Base-by-base conservation (phyloP, 768 basidiomycete genomes). In the Amanita molliuscula region DNA sequence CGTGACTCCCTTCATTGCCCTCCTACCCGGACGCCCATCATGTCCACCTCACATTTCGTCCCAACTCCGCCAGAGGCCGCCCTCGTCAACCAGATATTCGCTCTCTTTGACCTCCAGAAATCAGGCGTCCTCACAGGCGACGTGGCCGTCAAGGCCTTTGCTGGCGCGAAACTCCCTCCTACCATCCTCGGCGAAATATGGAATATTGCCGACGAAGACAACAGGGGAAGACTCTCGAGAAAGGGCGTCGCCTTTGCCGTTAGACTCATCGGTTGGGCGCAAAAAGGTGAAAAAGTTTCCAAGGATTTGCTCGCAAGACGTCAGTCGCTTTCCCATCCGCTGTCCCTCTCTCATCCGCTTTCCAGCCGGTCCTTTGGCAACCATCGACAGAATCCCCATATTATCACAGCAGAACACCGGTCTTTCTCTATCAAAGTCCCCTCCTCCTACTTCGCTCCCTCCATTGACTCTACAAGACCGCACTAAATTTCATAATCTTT, bases 211-310 rank as follows among this genome's bases (percentile, higher is more conserved):
- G 96, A 99, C 71, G 82, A 87, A 49, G 84, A 93, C 28, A 94
- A 97, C 72, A 88, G 88, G 53, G 96, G 96, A 2, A 92, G 84
- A 69, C 77, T 99, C 48, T 84, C 91, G 9, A 81, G 78, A 56
- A 93, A 89, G 61, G 88, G 88, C 38, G 88, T 92, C 58, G 82
- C 90, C 15, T 73, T 87, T 53, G 93, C 89, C 23, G 73, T 95
- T n/a, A 76, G 96, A 51, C 74, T 98, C 45, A 91, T 99, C 54
- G 92, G 88, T 3, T 88, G 88, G 74, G 88, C 92, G 2, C 96
- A 98, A 72, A 83, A 83, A 57, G 92, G 83, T 55, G 85, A 87
- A 61, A 75, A 75, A 53, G 63, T 87, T 33, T 72, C 77, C 1
- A 70, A 74, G 26, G 78, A 81, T 41, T 67, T 88, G 47, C 67